phyloP scores from a whole-genome alignment of 164 flowering plant genomes.

The Nymphaea colorata region DNA sequence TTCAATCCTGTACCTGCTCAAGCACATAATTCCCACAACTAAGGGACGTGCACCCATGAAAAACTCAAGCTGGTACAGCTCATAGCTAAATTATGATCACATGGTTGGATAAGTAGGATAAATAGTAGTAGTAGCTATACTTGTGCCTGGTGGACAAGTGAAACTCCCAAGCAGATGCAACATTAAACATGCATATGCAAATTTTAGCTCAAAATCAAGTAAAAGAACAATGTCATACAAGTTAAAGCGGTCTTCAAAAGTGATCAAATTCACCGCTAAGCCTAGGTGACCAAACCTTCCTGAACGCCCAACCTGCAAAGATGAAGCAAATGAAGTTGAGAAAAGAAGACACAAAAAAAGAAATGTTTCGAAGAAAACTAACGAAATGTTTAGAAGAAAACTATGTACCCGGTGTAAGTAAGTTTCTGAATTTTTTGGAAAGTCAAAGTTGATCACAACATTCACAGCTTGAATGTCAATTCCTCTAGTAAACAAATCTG shows the following conservation, averaged over 20 bases:
- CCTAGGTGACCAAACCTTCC: conserved; percentile 99
- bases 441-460: conserved; percentile 96
- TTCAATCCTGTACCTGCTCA: conserved; percentile 87
- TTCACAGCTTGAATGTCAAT: conserved; percentile 99
- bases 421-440: conserved; percentile 93
- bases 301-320: conserved; percentile 87
- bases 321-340: not conserved
- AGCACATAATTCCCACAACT: not conserved
- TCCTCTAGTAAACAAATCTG: conserved; percentile 96
- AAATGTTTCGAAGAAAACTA: not conserved
- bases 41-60: not conserved
- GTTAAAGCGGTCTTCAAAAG: conserved; percentile 97
- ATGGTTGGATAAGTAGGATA: no score
- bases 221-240: conserved; percentile 33
- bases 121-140: no score
- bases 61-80: not conserved
- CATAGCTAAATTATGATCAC: no score
- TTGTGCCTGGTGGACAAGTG: no score
- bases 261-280: conserved; percentile 88
- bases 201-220: no score
- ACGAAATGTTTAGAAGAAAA: not conserved
- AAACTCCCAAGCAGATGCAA: no score
- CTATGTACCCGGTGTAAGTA: conserved; percentile 85
- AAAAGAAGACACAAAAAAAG: not conserved
- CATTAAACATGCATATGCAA: no score